phyloP scores from a whole-genome alignment of 225 moss, liverwort and hornwort species.

The Polytrichum commune region DNA sequence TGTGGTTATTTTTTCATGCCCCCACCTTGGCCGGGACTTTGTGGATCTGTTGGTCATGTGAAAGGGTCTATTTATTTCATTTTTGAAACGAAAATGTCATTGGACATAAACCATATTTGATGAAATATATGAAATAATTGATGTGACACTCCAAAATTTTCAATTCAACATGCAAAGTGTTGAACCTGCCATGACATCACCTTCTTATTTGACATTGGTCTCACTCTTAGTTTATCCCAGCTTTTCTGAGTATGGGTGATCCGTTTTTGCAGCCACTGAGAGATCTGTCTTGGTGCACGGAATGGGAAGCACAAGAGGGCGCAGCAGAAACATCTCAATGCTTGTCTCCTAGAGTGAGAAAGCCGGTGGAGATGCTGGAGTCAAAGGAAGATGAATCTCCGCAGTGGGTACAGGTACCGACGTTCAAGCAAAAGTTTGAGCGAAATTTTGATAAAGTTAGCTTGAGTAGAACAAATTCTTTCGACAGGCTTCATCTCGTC shows the following conservation, averaged over 20 bases:
- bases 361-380: slow-evolving; percentile 5
- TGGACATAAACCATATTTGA: no score
- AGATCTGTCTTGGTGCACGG: slow-evolving; percentile 53
- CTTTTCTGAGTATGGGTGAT: background rate
- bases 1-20: no score
- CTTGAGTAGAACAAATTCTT: slow-evolving; percentile 30
- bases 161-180: no score
- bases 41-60: no score
- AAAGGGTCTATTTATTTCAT: no score
- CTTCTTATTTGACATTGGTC: no score
- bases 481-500: slow-evolving; percentile 33
- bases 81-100: no score
- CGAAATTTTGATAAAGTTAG: slow-evolving; percentile 29
- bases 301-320: slow-evolving; percentile 37
- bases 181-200: no score
- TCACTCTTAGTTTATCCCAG: background rate
- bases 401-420: slow-evolving; percentile 55
- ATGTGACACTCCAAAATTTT: no score
- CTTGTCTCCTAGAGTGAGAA: slow-evolving; percentile 35
- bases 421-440: slow-evolving; percentile 38
- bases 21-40: no score
- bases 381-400: slow-evolving; percentile 17
- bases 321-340: slow-evolving; percentile 4
- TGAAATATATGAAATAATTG: no score
- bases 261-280: slow-evolving; percentile 23